Base-by-base conservation (phyloP, 129 eudicot species). In the Deinandra increscens region DNA sequence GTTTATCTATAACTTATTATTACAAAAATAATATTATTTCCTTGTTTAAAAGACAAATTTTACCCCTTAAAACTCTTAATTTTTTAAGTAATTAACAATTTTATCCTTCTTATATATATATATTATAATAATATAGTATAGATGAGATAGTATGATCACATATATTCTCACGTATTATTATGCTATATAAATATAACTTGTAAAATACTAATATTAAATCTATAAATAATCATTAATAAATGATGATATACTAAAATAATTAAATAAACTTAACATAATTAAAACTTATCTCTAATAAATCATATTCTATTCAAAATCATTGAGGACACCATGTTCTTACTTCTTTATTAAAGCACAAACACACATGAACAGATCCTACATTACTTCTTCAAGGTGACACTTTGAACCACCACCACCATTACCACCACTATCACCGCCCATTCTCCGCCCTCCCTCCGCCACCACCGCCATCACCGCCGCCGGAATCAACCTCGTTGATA, bases 311-410 rank as follows among this genome's bases (percentile, higher is more conserved):
- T 83, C 65, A 68, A 68, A 75, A 79, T 51, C 77, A 82, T 74
- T 74, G 66, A 56, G 66, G 79, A 51, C 79, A 64, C 60, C 76
- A 68, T 64, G 76, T 72, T 78, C 86, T 72, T 12, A 56, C 70
- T 66, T 62, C 46, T 75, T 81, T 73, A 64, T 79, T 79, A 77
- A 65, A 73, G 69, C 82, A 36, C 33, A 59, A 15, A 53, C 68
- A 72, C 81, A 72, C 75, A 75, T 81, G 62, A 73, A 78, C 84
- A 86, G 88, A 84, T 84, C 65, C 74, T 86, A 74, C 83, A 78
- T 31, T 77, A 75, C 79, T 79, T 83, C 75, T 76, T 79, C 65
- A 79, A 84, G 76, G 69, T 69, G 55, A 55, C 84, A 75, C 51
- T 63, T 63, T 56, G 71, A 82, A 66, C 75, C 75, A 46, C 45